A percentile compares a stretch with the other conserved stretches of the same genome.
These are phyloP conservation scores for Lecanoromycetidae sp. DNA, from an alignment of 2,329 filamentous ascomycete genomes.

Conservation along the genomic window DNA sequence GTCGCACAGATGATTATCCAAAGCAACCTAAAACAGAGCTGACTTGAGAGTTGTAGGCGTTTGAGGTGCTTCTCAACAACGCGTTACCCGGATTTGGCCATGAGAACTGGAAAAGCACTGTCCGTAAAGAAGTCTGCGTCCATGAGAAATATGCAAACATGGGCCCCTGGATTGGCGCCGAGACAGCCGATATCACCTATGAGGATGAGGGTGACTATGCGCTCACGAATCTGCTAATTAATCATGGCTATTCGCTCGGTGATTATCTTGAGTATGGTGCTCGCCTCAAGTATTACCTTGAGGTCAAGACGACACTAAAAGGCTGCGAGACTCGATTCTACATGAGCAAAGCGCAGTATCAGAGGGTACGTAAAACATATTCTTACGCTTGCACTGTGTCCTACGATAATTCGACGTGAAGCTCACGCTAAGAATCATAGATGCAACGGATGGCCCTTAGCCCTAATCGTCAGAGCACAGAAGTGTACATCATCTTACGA, in stretches of 20 bases:
- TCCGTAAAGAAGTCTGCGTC: conserved; percentile 30
- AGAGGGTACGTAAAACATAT: conserved; percentile 24
- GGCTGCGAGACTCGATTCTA: conserved; percentile 33
- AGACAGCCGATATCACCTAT: conserved; percentile 40
- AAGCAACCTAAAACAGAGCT: neutral
- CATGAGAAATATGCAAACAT: conserved; percentile 34
- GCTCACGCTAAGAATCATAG: neutral
- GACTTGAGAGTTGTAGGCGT: conserved; percentile 24
- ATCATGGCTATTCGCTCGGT: conserved; percentile 20
- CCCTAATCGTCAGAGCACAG: neutral
- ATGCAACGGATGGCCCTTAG: conserved; percentile 1
- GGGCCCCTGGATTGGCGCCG: conserved; percentile 28
- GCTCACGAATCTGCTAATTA: neutral
- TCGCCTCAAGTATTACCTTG: conserved; percentile 35
- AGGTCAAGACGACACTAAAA: conserved; percentile 40
- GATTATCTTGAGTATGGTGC: neutral
- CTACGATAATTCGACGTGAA: neutral
- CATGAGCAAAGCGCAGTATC: conserved; percentile 37
- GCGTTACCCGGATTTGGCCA: conserved; percentile 27
- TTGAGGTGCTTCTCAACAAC: conserved; percentile 22
- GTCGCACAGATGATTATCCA: no score
- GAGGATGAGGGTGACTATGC: conserved; percentile 24
- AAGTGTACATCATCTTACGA: conserved; percentile 33
- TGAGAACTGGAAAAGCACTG: conserved; percentile 39
- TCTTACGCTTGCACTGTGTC: no score